These are phyloP conservation scores for Paramecium pentaurelia DNA, from an alignment of 73 alveolate genomes.

Conservation along the genomic window DNA sequence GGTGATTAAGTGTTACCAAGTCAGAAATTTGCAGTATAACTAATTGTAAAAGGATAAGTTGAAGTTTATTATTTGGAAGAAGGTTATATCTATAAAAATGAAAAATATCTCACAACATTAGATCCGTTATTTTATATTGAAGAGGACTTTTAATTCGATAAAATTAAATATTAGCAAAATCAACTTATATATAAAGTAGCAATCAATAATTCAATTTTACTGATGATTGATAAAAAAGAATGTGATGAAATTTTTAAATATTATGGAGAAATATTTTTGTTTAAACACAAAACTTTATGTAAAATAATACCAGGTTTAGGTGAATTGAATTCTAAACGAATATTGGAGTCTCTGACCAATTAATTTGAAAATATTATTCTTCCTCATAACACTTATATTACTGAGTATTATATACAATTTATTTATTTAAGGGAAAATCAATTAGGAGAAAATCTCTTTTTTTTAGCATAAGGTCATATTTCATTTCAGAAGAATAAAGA, in stretches of 20 bases:
- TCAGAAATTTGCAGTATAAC: neutral
- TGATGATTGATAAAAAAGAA: neutral
- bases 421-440: neutral
- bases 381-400: neutral
- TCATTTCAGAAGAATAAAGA: neutral
- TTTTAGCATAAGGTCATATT: neutral
- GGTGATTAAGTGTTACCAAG: neutral
- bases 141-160: neutral
- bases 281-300: neutral
- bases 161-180: neutral
- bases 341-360: neutral
- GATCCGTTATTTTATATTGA: neutral
- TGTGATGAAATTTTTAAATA: neutral
- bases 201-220: neutral
- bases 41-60: neutral
- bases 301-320: constrained; percentile 10
- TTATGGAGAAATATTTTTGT: neutral
- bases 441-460: neutral
- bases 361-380: constrained; percentile 12
- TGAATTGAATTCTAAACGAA: constrained; percentile 15
- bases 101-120: neutral
- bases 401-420: neutral
- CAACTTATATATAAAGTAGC: neutral
- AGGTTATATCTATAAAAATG: neutral
- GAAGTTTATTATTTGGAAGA: neutral